These are phyloP conservation scores for Cunninghamia lanceolata DNA, from an alignment of 75 land plant species.

Conservation along the genomic window DNA sequence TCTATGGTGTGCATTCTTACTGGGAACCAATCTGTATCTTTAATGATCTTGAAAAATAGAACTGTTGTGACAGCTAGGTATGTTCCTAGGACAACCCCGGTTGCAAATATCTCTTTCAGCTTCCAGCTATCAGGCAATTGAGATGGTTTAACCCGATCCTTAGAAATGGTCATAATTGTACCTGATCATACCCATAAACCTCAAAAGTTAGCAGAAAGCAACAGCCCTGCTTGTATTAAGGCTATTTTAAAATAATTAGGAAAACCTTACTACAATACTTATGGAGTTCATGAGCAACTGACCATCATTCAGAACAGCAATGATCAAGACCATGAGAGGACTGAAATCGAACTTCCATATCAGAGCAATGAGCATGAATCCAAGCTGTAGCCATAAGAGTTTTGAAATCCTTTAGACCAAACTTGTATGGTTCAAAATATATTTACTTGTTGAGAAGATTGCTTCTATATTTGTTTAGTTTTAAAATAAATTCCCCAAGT, in stretches of 20 bases:
- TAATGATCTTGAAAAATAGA: constrained; percentile 35
- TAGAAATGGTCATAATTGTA: constrained; percentile 64
- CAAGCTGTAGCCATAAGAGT: constrained; percentile 24
- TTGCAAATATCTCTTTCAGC: constrained; percentile 47
- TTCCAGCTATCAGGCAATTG: constrained; percentile 58
- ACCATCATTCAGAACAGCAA: constrained; percentile 79
- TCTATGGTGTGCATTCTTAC: constrained; percentile 13
- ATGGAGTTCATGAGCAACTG: neutral
- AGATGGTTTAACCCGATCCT: constrained; percentile 59
- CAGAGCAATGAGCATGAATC: constrained; percentile 67
- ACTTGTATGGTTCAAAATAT: neutral
- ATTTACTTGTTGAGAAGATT: neutral
- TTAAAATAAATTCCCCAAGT: neutral
- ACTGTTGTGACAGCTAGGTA: constrained; percentile 52
- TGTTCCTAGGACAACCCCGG: constrained; percentile 45
- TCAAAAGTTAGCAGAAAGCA: neutral
- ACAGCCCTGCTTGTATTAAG: neutral
- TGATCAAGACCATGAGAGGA: constrained; percentile 80
- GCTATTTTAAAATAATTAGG: neutral
- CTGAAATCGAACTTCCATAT: constrained; percentile 76
- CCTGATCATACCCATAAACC: constrained; percentile 15
- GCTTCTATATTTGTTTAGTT: neutral
- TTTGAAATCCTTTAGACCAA: neutral
- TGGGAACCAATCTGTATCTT: constrained; percentile 32
- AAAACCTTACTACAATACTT: neutral